Evolutionary conservation across 225 moss, liverwort and hornwort genomes (phyloP).

Genomic region (Straminergon stramineum): DNA sequence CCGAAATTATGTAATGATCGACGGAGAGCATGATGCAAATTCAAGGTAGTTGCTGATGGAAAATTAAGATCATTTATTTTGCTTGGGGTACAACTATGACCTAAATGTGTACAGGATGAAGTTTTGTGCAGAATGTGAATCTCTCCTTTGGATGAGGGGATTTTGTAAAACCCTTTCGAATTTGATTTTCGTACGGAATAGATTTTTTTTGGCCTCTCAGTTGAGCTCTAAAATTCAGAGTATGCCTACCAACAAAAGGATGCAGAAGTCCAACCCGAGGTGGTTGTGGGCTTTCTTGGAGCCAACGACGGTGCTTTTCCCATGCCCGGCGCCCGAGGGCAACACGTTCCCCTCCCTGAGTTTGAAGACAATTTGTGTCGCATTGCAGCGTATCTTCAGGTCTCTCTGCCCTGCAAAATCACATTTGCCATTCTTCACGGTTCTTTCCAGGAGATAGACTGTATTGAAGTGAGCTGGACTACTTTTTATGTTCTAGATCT

Average conservation of each 20-base stretch:
- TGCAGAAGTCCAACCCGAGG: slow-evolving; percentile 45
- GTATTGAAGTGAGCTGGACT: not conserved
- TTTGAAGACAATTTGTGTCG: not conserved
- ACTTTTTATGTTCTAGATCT: not conserved
- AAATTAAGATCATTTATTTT: not conserved
- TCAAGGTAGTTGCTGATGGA: not conserved
- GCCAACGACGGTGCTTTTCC: slow-evolving; percentile 82
- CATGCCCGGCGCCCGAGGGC: slow-evolving; percentile 62
- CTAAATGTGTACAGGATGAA: not conserved
- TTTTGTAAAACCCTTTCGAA: not conserved
- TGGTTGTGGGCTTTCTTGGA: slow-evolving; percentile 74
- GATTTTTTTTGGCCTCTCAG: not conserved
- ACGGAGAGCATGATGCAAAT: not conserved
- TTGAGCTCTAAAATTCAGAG: not conserved
- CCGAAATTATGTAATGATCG: slow-evolving; percentile 39
- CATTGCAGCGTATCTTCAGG: not conserved
- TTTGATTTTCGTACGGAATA: not conserved
- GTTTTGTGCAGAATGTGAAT: not conserved
- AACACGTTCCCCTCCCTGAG: slow-evolving; percentile 57
- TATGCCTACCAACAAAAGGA: slow-evolving; percentile 29
- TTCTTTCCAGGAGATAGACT: not conserved
- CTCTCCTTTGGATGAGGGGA: not conserved
- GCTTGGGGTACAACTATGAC: not conserved
- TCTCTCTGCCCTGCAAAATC: not conserved
- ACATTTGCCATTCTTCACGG: not conserved